phyloP scores from a whole-genome alignment of 495 filamentous ascomycete species.

The Tuber aestivum region DNA sequence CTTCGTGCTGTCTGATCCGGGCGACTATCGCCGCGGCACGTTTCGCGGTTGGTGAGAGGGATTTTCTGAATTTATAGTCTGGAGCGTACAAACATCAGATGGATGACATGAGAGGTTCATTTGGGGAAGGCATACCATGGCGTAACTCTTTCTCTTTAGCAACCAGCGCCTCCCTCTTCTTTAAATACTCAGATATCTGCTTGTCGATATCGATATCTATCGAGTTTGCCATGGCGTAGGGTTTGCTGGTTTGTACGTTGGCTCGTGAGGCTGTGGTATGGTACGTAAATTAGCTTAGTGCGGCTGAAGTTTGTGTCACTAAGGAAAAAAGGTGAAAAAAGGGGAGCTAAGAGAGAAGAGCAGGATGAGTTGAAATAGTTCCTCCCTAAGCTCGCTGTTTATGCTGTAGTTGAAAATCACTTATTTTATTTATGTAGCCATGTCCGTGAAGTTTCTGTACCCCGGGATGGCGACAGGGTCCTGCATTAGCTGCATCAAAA shows the following conservation, averaged over 20 bases:
- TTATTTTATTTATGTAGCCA: neutral
- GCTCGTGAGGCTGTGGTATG: neutral
- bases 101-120: conserved; percentile 24
- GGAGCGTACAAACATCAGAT: conserved; percentile 22
- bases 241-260: neutral
- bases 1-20: conserved; percentile 71
- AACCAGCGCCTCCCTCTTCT: conserved; percentile 70
- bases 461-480: too few species aligned
- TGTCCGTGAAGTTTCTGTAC: too few species aligned
- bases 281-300: neutral
- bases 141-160: conserved; percentile 72
- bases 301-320: neutral
- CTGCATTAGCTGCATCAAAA: too few species aligned
- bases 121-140: conserved; percentile 56
- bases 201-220: neutral
- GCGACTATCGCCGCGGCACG: conserved; percentile 71
- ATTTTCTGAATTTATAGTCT: conserved; percentile 62
- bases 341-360: neutral
- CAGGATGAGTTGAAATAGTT: neutral
- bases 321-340: neutral
- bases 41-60: conserved; percentile 64
- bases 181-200: conserved; percentile 54
- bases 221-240: neutral
- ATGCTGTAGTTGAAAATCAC: neutral
- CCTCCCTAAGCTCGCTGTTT: neutral